phyloP scores from a whole-genome alignment of 1,284 basidiomycete species.

The Puccinia horiana region DNA sequence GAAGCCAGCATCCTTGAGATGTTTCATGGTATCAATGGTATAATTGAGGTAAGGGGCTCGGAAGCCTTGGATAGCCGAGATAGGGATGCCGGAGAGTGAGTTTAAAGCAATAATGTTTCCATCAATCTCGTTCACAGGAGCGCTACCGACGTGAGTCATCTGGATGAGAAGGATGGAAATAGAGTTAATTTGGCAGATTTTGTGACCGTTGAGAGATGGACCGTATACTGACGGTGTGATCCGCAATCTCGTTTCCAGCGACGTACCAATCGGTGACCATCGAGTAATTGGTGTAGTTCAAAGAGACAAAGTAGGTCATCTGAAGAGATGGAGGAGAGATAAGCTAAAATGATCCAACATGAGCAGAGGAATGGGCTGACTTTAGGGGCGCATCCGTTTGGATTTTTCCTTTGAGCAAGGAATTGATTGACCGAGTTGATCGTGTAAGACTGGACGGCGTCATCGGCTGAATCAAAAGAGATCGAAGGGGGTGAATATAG shows the following conservation, averaged over 20 bases:
- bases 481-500: not conserved
- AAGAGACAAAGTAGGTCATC: conserved; percentile 73
- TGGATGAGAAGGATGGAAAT: conserved; percentile 58
- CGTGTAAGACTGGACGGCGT: conserved; percentile 57
- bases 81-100: conserved; percentile 74
- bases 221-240: conserved; percentile 68
- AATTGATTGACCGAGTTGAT: conserved; percentile 64
- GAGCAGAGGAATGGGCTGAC: conserved; percentile 49
- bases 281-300: conserved; percentile 76
- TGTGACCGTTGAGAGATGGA: not conserved
- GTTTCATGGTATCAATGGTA: conserved; percentile 61
- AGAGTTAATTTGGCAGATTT: not conserved
- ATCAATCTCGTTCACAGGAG: conserved; percentile 66
- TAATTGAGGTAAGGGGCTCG: conserved; percentile 77
- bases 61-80: conserved; percentile 71
- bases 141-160: conserved; percentile 74
- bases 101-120: conserved; percentile 79
- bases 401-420: conserved; percentile 74
- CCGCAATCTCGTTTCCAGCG: conserved; percentile 81
- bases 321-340: not conserved
- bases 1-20: conserved; percentile 67
- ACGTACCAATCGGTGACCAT: conserved; percentile 79
- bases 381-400: conserved; percentile 74
- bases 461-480: conserved; percentile 61
- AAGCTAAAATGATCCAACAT: not conserved